phyloP scores from a whole-genome alignment of 73 alveolate species.

The Tetrahymena elliotti region DNA sequence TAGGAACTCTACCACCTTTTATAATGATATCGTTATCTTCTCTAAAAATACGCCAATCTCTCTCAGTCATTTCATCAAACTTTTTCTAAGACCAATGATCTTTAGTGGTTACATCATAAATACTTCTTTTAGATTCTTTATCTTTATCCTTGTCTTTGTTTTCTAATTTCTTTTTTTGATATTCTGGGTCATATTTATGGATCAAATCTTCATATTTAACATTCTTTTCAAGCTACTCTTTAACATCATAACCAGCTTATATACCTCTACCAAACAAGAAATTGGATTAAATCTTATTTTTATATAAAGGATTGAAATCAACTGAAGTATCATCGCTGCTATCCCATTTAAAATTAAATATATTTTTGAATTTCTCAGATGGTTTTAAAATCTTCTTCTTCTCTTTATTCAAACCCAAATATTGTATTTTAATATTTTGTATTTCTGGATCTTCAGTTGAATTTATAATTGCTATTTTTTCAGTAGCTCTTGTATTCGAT shows the following conservation, averaged over 20 bases:
- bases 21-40: constrained; percentile 61
- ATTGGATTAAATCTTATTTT: constrained; percentile 37
- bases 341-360: constrained; percentile 67
- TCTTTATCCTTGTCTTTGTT: not conserved
- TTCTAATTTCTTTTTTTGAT: not conserved
- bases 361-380: constrained; percentile 64
- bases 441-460: constrained; percentile 31
- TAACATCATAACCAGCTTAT: constrained; percentile 44
- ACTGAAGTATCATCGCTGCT: constrained; percentile 72
- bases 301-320: constrained; percentile 56
- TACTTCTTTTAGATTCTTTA: not conserved
- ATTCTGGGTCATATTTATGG: constrained; percentile 1
- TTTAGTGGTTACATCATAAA: not conserved
- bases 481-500: constrained; percentile 35
- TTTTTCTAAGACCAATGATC: constrained; percentile 42
- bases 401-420: constrained; percentile 46
- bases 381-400: constrained; percentile 62
- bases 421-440: constrained; percentile 31
- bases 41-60: constrained; percentile 84
- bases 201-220: not conserved
- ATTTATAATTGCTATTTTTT: constrained; percentile 3
- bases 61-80: constrained; percentile 42
- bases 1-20: constrained; percentile 57
- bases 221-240: not conserved
- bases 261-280: constrained; percentile 50